Base-by-base conservation (phyloP, 148 eudicot species). In the Euryodendron excelsum region DNA sequence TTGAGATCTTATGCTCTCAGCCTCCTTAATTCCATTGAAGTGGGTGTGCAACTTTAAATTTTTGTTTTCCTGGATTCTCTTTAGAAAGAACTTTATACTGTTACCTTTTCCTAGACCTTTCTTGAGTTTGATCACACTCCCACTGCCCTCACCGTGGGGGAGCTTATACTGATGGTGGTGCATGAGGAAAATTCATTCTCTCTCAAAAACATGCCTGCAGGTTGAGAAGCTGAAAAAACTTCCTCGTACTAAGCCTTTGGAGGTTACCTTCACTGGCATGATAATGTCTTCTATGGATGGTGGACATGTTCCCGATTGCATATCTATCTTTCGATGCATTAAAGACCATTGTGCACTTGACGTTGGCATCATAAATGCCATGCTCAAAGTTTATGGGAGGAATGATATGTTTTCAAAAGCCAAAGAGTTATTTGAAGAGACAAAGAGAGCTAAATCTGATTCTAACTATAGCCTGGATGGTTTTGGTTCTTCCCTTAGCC, bases 341-440 rank as follows among this genome's bases (percentile, higher is more conserved):
- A 87, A 83, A 47, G 78, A 82, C 33, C 86, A 82, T 70, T 87
- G 88, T 75, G 50, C 64, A 69, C 89, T 90, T 41, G 85, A 93
- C 75, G 85, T 90, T 78, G 99, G 99, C 73, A 76, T 92, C 21
- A 75, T 96, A 76, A 96, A 93, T 77, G 91, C 90, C 52, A 91
- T 96, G 92, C 81, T 96, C 61, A 92, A 90, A 87, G 89, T 91
- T 76, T 93, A 93, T 81, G 96, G 94, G 34, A 88, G 80, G 41
- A 86, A 84, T 77, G 99, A 96, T 83, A 93, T 91, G 98, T 96
- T 96, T 79, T 80, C 89, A 14, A 78, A 93, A 85, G 98, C 97
- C 23, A 93, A 85, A 85, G 93, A 86, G 66, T 82, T 96, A 73
- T 91, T 91, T 84, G 98, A 93, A 75, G 85, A 84, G 76, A 80